A percentile compares a stretch with the other conserved stretches of the same genome.
These are phyloP conservation scores for Xerocomus minutiporus DNA, from an alignment of 1,284 basidiomycete genomes.

Conservation along the genomic window DNA sequence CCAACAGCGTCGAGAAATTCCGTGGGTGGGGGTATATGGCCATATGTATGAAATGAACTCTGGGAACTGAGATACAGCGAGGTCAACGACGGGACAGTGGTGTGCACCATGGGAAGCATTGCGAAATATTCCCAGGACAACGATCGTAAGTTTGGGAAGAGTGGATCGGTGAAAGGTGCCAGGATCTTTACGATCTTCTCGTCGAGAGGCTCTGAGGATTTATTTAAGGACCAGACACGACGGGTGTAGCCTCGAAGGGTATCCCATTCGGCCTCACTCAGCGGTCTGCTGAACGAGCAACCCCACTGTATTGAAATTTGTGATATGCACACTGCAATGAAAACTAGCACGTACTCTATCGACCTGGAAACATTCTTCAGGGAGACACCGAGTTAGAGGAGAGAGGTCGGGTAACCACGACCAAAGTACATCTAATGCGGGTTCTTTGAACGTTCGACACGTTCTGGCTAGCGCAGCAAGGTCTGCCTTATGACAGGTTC, in stretches of 20 bases:
- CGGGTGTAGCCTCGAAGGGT: not conserved
- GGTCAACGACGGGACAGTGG: not conserved
- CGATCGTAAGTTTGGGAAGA: too few relatives aligned
- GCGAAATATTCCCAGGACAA: too few relatives aligned
- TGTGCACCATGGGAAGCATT: too few relatives aligned
- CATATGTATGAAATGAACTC: too few relatives aligned
- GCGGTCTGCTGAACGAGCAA: not conserved
- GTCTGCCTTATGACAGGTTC: too few relatives aligned
- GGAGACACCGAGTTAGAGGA: not conserved
- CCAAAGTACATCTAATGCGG: not conserved
- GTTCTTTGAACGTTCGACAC: not conserved
- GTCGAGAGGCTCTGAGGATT: not conserved
- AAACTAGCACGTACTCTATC: not conserved
- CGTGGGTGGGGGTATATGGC: not conserved
- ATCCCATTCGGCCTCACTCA: not conserved
- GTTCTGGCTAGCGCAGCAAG: not conserved
- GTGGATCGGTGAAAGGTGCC: not conserved
- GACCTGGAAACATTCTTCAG: not conserved
- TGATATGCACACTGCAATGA: not conserved
- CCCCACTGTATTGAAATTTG: not conserved
- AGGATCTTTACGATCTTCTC: not conserved
- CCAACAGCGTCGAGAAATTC: too few relatives aligned
- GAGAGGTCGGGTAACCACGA: not conserved
- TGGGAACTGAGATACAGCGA: not conserved
- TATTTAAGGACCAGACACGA: not conserved